Evolutionary conservation across 257 asterid genomes (phyloP).

Genomic region (Catharanthus roseus): DNA sequence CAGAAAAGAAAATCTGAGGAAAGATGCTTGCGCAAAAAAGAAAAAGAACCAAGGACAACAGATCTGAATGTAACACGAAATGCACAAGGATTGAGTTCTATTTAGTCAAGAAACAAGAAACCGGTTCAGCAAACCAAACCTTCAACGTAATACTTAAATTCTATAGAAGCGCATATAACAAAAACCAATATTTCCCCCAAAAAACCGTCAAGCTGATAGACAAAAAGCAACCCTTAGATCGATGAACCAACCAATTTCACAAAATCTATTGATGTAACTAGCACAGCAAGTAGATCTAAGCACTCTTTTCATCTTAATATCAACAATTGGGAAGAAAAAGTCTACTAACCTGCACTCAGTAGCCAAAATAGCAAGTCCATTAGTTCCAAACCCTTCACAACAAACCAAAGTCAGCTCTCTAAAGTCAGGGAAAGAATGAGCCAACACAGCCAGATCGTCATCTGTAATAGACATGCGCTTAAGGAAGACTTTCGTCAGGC

Average conservation of each 20-base stretch:
- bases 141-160: constrained; percentile 3
- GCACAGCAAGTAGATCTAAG: constrained; percentile 13
- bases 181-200: constrained; percentile 1
- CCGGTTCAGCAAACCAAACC: not conserved
- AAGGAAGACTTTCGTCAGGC: constrained; percentile 39
- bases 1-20: not conserved
- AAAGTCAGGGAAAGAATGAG: constrained; percentile 31
- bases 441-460: constrained; percentile 33
- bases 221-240: not conserved
- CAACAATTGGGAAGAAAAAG: not conserved
- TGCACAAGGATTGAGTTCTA: not conserved
- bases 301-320: constrained; percentile 6
- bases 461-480: constrained; percentile 42
- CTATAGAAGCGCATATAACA: too few species aligned
- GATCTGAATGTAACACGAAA: constrained; percentile 1
- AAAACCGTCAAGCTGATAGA: not conserved
- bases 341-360: constrained; percentile 43
- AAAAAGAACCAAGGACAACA: not conserved
- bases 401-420: constrained; percentile 42
- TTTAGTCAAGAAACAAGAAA: not conserved
- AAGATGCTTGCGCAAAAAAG: not conserved
- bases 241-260: not conserved
- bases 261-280: not conserved
- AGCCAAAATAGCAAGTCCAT: constrained; percentile 43
- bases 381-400: constrained; percentile 48